These are phyloP conservation scores for Stentor roeselii DNA, from an alignment of 73 alveolate genomes.

Conservation along the genomic window DNA sequence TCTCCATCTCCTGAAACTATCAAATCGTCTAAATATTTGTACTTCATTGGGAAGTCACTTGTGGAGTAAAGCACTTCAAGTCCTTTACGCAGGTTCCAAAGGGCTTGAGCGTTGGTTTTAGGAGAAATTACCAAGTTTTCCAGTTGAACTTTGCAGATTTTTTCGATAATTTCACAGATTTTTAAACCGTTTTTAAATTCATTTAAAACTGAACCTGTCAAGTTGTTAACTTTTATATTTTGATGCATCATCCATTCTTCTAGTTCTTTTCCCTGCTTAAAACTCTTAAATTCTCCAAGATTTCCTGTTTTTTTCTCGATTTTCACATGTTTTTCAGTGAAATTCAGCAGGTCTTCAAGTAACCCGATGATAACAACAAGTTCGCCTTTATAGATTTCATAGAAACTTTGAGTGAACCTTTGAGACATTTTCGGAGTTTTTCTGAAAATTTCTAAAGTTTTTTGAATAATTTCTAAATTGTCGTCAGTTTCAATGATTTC, in stretches of 20 bases:
- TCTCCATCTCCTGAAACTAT: neutral
- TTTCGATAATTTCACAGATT: neutral
- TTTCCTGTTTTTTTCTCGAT: neutral
- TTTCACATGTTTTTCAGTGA: neutral
- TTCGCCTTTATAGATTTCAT: neutral
- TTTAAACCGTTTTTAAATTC: neutral
- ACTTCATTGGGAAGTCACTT: neutral
- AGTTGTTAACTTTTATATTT: too few species aligned
- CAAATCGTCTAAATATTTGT: neutral
- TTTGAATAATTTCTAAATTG: too few species aligned
- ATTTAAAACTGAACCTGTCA: neutral
- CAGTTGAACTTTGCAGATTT: neutral
- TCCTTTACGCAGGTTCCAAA: neutral
- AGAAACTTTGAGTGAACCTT: neutral
- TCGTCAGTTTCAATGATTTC: too few species aligned
- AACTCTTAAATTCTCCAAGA: neutral
- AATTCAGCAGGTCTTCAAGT: neutral
- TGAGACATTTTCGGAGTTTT: neutral
- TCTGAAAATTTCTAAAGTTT: too few species aligned
- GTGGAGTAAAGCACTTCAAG: neutral
- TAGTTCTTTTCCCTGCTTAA: neutral
- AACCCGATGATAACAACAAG: neutral
- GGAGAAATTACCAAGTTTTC: neutral
- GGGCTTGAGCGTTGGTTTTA: neutral
- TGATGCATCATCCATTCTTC: neutral